Evolutionary conservation across 2,329 filamentous ascomycete genomes (phyloP), one percentile per base, ranked within the genome.

Genomic region (Apiospora hydei): DNA sequence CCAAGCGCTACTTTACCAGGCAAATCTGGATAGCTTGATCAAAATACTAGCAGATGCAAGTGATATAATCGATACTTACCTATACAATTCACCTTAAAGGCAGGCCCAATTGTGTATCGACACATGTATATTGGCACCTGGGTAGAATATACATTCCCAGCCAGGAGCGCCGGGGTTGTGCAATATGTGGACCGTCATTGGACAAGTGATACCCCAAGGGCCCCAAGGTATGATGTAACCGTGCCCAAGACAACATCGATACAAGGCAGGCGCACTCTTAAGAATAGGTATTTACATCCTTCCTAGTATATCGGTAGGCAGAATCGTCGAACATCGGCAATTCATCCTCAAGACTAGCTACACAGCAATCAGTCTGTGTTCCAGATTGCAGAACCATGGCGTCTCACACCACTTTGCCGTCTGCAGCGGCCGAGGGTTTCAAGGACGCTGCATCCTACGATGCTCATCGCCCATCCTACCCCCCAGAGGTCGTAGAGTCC

Each of bases 391-490:
- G 34, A 64, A 41, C 57, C 57, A 64, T 64, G 57, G 10, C 57
- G 34, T 69, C 44, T 49, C 72, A n/a, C 21, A 49, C 44, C 57
- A 70, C 69, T 75, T 14, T 81, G 41, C 77, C 79, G 11, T 47
- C 64, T 7, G 76, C 70, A 5, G 80, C 79, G n/a, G 74, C 92
- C 89, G 85, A 91, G 69, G 92, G 92, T 71, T 94, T 94, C 80
- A 83, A 87, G 74, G 85, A 93, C 74, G 91, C 91, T 24, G 79
- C 85, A 2, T 84, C 85, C 30, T 94, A 95, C 80, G 92, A 94
- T 78, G 81, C 86, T 51, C 85, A 94, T 79, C 88, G 93, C 18
- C 93, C 93, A 1, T 89, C 89, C 0, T 94, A 94, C 80, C 87
- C 89, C 1, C 75, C 84, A 0, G 85, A 86, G 71, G 88, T 89